Conservation (phyloP, 2,329 filamentous ascomycete species). For the Ceratocystis ficicola region DNA sequence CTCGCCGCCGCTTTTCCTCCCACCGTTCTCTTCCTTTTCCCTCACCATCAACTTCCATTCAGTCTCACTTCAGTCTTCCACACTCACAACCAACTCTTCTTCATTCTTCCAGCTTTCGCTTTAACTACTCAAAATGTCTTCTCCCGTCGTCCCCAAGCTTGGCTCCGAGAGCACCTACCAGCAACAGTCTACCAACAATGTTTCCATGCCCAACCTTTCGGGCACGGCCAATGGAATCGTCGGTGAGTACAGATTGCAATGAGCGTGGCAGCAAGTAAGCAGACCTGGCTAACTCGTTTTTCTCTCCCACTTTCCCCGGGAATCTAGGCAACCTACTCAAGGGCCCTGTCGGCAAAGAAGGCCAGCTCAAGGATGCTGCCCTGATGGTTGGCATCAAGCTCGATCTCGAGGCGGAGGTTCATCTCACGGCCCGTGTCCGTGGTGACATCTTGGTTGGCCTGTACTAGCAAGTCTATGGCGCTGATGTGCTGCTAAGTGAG, state of each 20-base stretch:
- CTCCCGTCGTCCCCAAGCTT: conserved; percentile 27
- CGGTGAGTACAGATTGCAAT: conserved; percentile 23
- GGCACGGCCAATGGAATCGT: conserved; percentile 29
- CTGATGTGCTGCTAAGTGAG: neutral
- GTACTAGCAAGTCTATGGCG: conserved; percentile 32
- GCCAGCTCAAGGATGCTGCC: conserved; percentile 45
- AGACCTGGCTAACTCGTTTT: neutral
- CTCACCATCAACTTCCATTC: conserved; percentile 9
- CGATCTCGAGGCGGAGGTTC: conserved; percentile 50
- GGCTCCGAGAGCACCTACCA: conserved; percentile 26
- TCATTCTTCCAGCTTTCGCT: neutral
- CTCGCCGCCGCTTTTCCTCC: neutral
- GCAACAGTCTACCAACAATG: conserved; percentile 27
- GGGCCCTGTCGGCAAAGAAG: conserved; percentile 45
- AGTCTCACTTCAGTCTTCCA: conserved; percentile 13
- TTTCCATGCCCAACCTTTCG: conserved; percentile 31
- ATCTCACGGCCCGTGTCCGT: conserved; percentile 46
- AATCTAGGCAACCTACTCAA: conserved; percentile 41
- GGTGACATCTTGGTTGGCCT: conserved; percentile 50
- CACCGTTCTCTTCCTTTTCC: neutral
- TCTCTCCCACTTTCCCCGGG: neutral
- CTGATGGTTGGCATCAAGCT: conserved; percentile 51
- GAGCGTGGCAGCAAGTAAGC: neutral
- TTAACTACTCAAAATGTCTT: conserved; percentile 22
- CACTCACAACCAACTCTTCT: conserved; percentile 19